These are phyloP conservation scores for Niebla homalea DNA, from an alignment of 495 filamentous ascomycete genomes.

Conservation along the genomic window DNA sequence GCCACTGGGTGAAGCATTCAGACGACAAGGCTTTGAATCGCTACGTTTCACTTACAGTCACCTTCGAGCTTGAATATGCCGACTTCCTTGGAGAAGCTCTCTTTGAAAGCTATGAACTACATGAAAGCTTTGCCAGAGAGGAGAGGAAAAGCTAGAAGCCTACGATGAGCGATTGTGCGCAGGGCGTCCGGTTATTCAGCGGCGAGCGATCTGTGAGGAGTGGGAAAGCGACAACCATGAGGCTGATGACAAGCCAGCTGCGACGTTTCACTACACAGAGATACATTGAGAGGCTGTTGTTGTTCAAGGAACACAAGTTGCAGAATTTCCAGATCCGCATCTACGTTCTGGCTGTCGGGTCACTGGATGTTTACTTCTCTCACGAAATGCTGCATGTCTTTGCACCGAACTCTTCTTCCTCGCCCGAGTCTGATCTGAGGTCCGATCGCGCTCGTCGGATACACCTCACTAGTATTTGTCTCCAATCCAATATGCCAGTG, in stretches of 20 bases:
- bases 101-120: constrained; percentile 74
- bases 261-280: constrained; percentile 91
- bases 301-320: constrained; percentile 44
- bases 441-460: constrained; percentile 38
- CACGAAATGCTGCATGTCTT: constrained; percentile 85
- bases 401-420: constrained; percentile 52
- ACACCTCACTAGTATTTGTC: constrained; percentile 89
- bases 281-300: constrained; percentile 84
- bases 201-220: constrained; percentile 75
- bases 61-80: constrained; percentile 89
- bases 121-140: constrained; percentile 50
- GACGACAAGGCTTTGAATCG: constrained; percentile 43
- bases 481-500: constrained; percentile 47
- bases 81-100: constrained; percentile 93
- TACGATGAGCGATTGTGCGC: constrained; percentile 89
- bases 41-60: constrained; percentile 59
- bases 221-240: constrained; percentile 51
- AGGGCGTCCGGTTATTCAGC: constrained; percentile 81
- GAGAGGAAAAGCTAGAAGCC: constrained; percentile 83
- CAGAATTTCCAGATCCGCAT: constrained; percentile 91
- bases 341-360: constrained; percentile 72
- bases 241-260: constrained; percentile 68
- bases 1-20: constrained; percentile 74
- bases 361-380: constrained; percentile 75
- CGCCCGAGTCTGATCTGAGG: constrained; percentile 17